These are phyloP conservation scores for Meredithiella fracta DNA, from an alignment of 2,329 filamentous ascomycete genomes.

Conservation along the genomic window DNA sequence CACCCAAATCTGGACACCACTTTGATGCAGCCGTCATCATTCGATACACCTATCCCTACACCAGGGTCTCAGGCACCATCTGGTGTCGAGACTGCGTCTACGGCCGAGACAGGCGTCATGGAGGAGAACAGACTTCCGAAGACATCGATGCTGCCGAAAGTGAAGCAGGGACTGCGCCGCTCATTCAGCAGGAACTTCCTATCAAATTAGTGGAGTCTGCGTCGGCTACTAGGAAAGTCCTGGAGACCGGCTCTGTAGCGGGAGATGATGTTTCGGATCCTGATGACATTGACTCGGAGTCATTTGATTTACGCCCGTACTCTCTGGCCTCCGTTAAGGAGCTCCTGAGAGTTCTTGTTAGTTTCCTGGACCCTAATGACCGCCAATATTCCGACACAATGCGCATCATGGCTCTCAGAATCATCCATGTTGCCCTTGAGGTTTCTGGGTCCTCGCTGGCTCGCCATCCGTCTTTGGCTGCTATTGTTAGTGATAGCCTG, in stretches of 20 bases:
- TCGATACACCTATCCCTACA: neutral
- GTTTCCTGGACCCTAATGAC: conserved; percentile 85
- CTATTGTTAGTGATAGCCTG: conserved; percentile 77
- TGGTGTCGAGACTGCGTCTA: no score
- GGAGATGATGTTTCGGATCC: conserved; percentile 3
- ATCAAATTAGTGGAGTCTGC: neutral
- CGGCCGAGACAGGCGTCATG: no score
- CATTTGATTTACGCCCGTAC: conserved; percentile 62
- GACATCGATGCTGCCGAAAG: no score
- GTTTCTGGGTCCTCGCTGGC: conserved; percentile 92
- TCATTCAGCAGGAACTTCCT: neutral
- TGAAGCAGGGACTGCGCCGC: no score
- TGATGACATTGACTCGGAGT: conserved; percentile 22
- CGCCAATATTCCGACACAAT: conserved; percentile 84
- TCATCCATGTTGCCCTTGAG: conserved; percentile 92
- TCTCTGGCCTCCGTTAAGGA: conserved; percentile 88
- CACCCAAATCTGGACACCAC: conserved; percentile 56
- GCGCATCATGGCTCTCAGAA: conserved; percentile 91
- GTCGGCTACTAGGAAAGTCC: neutral
- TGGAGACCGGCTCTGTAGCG: neutral
- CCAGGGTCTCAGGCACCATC: no score
- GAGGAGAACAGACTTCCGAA: neutral
- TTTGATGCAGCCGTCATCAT: conserved; percentile 48
- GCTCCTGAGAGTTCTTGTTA: conserved; percentile 82
- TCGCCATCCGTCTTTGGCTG: conserved; percentile 73